phyloP scores from a whole-genome alignment of 768 basidiomycete species.

The Chiua virens region DNA sequence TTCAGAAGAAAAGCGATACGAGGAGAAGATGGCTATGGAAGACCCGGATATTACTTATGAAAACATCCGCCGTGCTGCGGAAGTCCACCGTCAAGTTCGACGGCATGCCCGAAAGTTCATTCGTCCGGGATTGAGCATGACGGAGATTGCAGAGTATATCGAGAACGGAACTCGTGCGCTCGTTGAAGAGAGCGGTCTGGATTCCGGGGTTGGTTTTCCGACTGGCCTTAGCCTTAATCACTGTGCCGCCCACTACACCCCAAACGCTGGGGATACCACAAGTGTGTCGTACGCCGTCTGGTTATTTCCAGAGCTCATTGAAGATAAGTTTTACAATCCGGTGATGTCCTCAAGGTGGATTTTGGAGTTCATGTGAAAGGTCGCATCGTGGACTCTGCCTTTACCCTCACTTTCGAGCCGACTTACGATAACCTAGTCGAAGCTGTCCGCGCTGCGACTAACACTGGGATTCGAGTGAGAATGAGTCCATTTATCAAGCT shows the following conservation, averaged over 20 bases:
- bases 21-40: constrained; percentile 74
- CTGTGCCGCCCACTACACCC: constrained; percentile 95
- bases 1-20: constrained; percentile 84
- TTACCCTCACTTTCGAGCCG: constrained; percentile 87
- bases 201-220: constrained; percentile 92
- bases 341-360: constrained; percentile 95
- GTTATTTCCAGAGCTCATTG: constrained; percentile 6
- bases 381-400: constrained; percentile 94
- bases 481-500: not conserved
- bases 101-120: constrained; percentile 79
- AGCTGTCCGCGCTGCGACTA: constrained; percentile 92
- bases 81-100: constrained; percentile 93
- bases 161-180: constrained; percentile 89
- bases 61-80: constrained; percentile 88
- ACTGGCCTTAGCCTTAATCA: constrained; percentile 93
- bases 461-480: constrained; percentile 82
- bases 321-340: constrained; percentile 66
- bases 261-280: constrained; percentile 87
- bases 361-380: constrained; percentile 97
- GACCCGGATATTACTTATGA: constrained; percentile 87
- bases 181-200: constrained; percentile 87
- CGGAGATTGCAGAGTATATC: constrained; percentile 89
- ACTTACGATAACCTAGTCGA: constrained; percentile 87
- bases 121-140: constrained; percentile 91
- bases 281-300: constrained; percentile 45